phyloP scores from a whole-genome alignment of 2,329 filamentous ascomycete genomes.

The Immersiporthe knoxdaviesiana region DNA sequence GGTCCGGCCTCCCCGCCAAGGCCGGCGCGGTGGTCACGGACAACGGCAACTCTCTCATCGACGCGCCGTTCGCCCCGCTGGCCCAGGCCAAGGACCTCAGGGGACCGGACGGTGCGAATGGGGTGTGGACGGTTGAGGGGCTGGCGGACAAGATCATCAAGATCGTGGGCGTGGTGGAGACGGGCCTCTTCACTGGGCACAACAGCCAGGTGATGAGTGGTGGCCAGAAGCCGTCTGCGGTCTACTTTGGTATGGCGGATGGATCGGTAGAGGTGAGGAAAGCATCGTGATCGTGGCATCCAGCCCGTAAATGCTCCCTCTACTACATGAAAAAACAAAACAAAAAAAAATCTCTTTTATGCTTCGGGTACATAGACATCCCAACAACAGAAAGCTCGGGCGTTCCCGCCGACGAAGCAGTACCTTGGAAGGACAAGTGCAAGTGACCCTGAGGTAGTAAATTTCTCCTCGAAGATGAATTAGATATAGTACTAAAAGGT shows the following conservation, averaged over 20 bases:
- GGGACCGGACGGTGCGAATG: constrained; percentile 58
- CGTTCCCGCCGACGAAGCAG: background rate
- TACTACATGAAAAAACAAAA: no score
- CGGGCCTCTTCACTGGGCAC: constrained; percentile 84
- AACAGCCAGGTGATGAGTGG: constrained; percentile 73
- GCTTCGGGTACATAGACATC: background rate
- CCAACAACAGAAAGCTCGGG: background rate
- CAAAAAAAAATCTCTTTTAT: background rate
- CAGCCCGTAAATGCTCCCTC: background rate
- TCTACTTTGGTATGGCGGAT: constrained; percentile 91
- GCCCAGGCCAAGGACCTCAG: constrained; percentile 61
- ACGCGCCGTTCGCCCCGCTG: constrained; percentile 82
- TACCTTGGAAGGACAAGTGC: background rate
- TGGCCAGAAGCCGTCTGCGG: constrained; percentile 88
- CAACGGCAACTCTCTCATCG: constrained; percentile 87
- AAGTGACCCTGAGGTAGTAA: background rate
- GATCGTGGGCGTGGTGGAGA: constrained; percentile 87
- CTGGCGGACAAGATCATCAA: constrained; percentile 76
- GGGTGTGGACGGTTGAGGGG: constrained; percentile 78
- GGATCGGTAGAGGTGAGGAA: constrained; percentile 62
- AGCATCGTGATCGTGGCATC: constrained; percentile 3
- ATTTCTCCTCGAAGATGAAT: constrained; percentile 25
- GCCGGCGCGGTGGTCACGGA: constrained; percentile 81
- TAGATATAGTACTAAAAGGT: constrained; percentile 27
- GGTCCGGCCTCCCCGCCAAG: constrained; percentile 74